Percentiles rank a stretch among this genome's conserved stretches.
phyloP scores from a whole-genome alignment of 257 asterid species.

The Penstemon davidsonii region DNA sequence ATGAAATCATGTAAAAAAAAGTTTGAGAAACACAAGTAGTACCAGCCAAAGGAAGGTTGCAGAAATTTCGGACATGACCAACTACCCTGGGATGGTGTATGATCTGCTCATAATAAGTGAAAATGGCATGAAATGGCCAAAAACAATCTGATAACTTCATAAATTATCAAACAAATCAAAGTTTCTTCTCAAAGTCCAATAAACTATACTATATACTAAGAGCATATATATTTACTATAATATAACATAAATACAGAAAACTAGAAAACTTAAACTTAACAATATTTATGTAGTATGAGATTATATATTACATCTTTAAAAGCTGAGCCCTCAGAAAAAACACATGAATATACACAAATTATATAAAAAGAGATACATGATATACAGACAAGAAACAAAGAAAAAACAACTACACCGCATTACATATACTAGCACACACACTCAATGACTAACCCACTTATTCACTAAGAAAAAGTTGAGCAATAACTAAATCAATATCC shows the following conservation, averaged over 20 bases:
- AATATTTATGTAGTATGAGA: too few relatives aligned
- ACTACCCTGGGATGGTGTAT: conserved; percentile 34
- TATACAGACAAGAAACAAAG: too few relatives aligned
- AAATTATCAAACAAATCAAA: conserved; percentile 19
- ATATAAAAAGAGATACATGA: too few relatives aligned
- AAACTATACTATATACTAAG: not conserved
- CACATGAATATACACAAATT: too few relatives aligned
- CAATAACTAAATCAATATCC: not conserved
- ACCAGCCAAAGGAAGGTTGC: conserved; percentile 57
- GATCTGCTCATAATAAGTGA: conserved; percentile 44
- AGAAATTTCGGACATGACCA: conserved; percentile 47
- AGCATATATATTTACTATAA: not conserved
- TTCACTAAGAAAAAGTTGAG: not conserved
- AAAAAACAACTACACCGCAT: too few relatives aligned
- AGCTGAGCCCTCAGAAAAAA: too few relatives aligned
- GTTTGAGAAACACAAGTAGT: conserved; percentile 11
- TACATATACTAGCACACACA: too few relatives aligned
- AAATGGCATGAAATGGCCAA: conserved; percentile 12
- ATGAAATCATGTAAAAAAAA: not conserved
- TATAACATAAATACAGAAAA: too few relatives aligned
- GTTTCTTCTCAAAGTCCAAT: conserved; percentile 3
- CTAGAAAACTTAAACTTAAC: too few relatives aligned
- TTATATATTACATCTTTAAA: too few relatives aligned
- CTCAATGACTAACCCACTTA: not conserved
- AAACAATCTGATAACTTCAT: conserved; percentile 7